Evolutionary conservation across 306 rosid genomes (phyloP), one percentile per base, ranked within the genome.

Genomic region (Potentilla sterilis): DNA sequence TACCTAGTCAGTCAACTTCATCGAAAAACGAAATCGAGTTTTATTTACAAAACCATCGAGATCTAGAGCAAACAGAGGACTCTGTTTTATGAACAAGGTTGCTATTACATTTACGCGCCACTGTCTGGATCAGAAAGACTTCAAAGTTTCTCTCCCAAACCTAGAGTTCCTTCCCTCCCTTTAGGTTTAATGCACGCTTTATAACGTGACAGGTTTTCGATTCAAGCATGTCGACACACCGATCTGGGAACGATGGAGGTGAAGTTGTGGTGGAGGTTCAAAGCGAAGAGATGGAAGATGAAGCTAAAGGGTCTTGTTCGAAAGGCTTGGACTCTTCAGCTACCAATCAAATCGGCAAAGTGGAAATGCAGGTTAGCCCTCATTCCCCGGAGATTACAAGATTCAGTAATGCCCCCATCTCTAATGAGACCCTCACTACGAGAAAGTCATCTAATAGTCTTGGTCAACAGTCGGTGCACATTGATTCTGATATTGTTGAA

Each of bases 231-330:
- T 21, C 77, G 89, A 82, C 81, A 90, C 78, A 78, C 0, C 21
- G 21, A 86, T 62, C 74, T 47, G 77, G 63, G 37, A 75, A 83
- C 7, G 46, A 42, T 52, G 86, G 46, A 16, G 75, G 79, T 65
- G 84, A 88, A 70, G 88, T 93, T 64, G 83, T 81, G 21, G 83
- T 91, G 8, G 83, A 83, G 16, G 87, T 88, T 70, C 67, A 47
- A 62, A 73, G 63, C 68, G 83, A 69, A 66, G 89, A 81, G 42
- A 75, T 54, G 35, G 21, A 15, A 49, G 82, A 69, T 73, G 85
- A 67, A 46, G 70, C 48, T 54, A 79, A 77, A n/a, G 80, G 62
- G 44, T 69, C 78, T 70, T 24, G 80, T 47, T 71, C 81, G 43
- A 83, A 64, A 75, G 61, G n/a, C 22, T 43, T 75, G 15, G 83